phyloP scores from a whole-genome alignment of 2,329 filamentous ascomycete species.

The Colletotrichum cuscutae region DNA sequence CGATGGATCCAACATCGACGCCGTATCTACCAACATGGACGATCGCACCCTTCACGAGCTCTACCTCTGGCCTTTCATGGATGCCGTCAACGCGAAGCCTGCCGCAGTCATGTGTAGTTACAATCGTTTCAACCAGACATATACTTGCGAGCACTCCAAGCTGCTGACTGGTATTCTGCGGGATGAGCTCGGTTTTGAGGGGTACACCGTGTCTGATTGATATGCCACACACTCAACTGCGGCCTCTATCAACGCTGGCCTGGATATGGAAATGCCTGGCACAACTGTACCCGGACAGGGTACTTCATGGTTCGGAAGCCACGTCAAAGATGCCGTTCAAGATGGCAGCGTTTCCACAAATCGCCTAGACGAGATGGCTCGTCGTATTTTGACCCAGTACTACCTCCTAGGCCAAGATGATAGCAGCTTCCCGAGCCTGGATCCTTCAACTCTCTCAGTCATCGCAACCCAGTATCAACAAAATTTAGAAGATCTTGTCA shows the following conservation, averaged over 20 bases:
- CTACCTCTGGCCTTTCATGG: conserved; percentile 75
- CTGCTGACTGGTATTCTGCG: conserved; percentile 73
- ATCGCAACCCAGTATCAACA: conserved; percentile 14
- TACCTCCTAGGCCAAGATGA: conserved; percentile 65
- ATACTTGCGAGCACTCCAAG: conserved; percentile 72
- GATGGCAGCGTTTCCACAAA: conserved; percentile 67
- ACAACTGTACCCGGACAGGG: conserved; percentile 48
- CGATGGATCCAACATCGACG: conserved; percentile 55
- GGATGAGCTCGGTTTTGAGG: conserved; percentile 78
- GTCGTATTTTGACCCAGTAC: conserved; percentile 71
- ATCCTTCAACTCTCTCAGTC: conserved; percentile 17
- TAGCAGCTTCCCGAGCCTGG: conserved; percentile 54
- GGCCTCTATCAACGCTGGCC: conserved; percentile 70
- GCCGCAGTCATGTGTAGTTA: conserved; percentile 80
- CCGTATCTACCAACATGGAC: conserved; percentile 66
- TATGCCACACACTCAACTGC: conserved; percentile 79
- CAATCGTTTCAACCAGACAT: conserved; percentile 76
- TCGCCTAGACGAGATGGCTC: conserved; percentile 74
- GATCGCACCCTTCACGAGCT: conserved; percentile 76
- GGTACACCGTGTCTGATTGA: conserved; percentile 72
- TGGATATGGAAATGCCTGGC: conserved; percentile 88
- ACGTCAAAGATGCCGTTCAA: conserved; percentile 64
- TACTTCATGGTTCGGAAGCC: conserved; percentile 64
- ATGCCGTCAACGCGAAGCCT: conserved; percentile 74
- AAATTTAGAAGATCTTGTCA: too few species aligned